Evolutionary conservation across 345 rosid species (phyloP), one percentile per base, ranked within the genome.

Genomic region (Anastatica hierochuntica): DNA sequence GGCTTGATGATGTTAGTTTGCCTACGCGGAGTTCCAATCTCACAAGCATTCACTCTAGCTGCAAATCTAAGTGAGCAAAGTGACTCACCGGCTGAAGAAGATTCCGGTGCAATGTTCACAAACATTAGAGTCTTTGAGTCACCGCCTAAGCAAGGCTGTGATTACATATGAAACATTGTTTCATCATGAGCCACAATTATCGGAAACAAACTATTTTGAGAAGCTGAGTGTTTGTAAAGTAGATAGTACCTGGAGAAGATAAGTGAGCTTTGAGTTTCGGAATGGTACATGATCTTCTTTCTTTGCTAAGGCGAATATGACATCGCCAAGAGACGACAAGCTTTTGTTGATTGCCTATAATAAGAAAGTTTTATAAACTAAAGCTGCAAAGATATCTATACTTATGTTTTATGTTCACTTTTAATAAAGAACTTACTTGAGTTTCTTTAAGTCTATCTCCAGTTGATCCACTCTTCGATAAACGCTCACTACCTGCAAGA

Each of bases 401-500:
- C 12, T 39, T 11, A 17, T 46, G 49, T 41, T 47, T 43, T 3
- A 16, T 7, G 18, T 21, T 21, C 24, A 7, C 27, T 24, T 1
- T 7, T 52, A 5, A n/a, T 21, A 19, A 29, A 11, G 19, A 45
- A 21, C 50, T 0, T 77, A 92, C 98, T 59, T 88, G 98, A 63
- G 98, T 92, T 79, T 92, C 98, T 77, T 74, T 87, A 48, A 92
- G 72, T 23, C 98, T 72, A 49, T 92, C 96, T 36, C 98, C 98
- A 0, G 98, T 84, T 21, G 98, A 92, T 18, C 98, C 95, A 64
- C 98, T 92, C 79, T 79, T 92, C 0, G 94, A 83, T 39, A 92
- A 90, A 15, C 98, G 96, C 69, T 92, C 98, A 38, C 98, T 92
- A 46, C 98, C 98, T 34, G 98, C 98, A 62, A 92, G 94, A 78